Conservation (phyloP, 352 stramenopile species). For the Globisporangium radiosum region DNA sequence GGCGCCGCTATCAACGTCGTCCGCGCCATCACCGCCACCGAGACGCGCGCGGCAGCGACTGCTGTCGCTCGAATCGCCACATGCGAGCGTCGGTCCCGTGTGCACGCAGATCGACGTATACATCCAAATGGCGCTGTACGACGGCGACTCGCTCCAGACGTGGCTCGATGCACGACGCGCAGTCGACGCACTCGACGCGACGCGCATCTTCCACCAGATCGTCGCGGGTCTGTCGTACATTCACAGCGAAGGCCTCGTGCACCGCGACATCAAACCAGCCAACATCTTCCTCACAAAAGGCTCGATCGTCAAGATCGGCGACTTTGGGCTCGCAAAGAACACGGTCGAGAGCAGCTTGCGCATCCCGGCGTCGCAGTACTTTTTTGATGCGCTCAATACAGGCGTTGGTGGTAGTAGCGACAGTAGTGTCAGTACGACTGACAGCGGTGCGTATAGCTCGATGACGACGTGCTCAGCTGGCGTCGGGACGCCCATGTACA, state of each 20-base stretch:
- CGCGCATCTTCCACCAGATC: slow-evolving; percentile 67
- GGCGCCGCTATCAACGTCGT: background rate
- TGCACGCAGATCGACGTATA: slow-evolving; percentile 82
- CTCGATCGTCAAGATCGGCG: slow-evolving; percentile 75
- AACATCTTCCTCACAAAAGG: slow-evolving; percentile 77
- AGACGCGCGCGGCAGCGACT: slow-evolving; percentile 2
- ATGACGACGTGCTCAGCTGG: slow-evolving; percentile 43
- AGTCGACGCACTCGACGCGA: slow-evolving; percentile 44
- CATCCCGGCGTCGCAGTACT: slow-evolving; percentile 46
- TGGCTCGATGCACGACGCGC: slow-evolving; percentile 55
- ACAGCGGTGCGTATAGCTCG: no score
- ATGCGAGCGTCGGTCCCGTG: slow-evolving; percentile 19
- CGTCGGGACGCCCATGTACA: slow-evolving; percentile 69
- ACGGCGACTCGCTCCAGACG: slow-evolving; percentile 81
- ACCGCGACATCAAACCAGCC: slow-evolving; percentile 77
- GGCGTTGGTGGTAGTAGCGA: slow-evolving; percentile 11
- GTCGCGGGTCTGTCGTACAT: slow-evolving; percentile 74
- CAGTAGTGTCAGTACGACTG: background rate
- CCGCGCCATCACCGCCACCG: background rate
- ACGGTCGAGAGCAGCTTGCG: slow-evolving; percentile 50
- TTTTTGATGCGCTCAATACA: slow-evolving; percentile 29
- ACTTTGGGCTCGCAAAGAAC: slow-evolving; percentile 78
- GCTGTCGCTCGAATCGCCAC: slow-evolving; percentile 17
- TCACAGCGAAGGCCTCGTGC: slow-evolving; percentile 61
- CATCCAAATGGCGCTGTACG: slow-evolving; percentile 94